phyloP scores from a whole-genome alignment of 352 stramenopile genomes.

The Pythium dissotocum region DNA sequence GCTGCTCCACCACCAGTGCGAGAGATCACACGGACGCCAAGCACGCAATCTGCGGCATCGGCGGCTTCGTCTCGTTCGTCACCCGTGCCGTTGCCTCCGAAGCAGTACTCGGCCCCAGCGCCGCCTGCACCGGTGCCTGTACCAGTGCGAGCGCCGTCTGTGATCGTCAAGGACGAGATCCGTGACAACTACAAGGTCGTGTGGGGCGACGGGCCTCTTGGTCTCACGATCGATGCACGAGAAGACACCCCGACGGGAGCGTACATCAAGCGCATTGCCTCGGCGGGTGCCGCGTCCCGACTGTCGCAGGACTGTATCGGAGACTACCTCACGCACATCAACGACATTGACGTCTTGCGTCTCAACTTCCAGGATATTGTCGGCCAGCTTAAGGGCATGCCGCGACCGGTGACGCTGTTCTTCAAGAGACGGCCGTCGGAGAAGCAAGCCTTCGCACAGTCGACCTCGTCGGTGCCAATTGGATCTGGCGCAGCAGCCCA shows the following conservation, averaged over 20 bases:
- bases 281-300: slow-evolving; percentile 65
- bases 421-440: slow-evolving; percentile 47
- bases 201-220: slow-evolving; percentile 73
- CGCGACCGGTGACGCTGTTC: slow-evolving; percentile 76
- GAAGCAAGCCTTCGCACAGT: slow-evolving; percentile 39
- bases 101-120: slow-evolving; percentile 22
- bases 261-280: slow-evolving; percentile 85
- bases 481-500: slow-evolving; percentile 25
- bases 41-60: slow-evolving; percentile 3
- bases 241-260: slow-evolving; percentile 43
- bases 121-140: slow-evolving; percentile 6
- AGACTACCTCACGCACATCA: slow-evolving; percentile 84
- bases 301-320: slow-evolving; percentile 81
- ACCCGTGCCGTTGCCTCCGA: slow-evolving; percentile 25
- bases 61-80: slow-evolving; percentile 8
- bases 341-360: slow-evolving; percentile 79
- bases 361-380: slow-evolving; percentile 82
- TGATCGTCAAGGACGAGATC: slow-evolving; percentile 23
- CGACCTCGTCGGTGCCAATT: slow-evolving; percentile 37
- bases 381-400: slow-evolving; percentile 72
- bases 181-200: slow-evolving; percentile 77
- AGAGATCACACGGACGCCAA: slow-evolving; percentile 20
- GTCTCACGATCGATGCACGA: slow-evolving; percentile 82
- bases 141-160: slow-evolving; percentile 22
- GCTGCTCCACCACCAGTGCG: slow-evolving; percentile 10